Evolutionary conservation across 768 basidiomycete species (phyloP), one percentile per base, ranked within the genome.

Genomic region (Myochromella boudieri): DNA sequence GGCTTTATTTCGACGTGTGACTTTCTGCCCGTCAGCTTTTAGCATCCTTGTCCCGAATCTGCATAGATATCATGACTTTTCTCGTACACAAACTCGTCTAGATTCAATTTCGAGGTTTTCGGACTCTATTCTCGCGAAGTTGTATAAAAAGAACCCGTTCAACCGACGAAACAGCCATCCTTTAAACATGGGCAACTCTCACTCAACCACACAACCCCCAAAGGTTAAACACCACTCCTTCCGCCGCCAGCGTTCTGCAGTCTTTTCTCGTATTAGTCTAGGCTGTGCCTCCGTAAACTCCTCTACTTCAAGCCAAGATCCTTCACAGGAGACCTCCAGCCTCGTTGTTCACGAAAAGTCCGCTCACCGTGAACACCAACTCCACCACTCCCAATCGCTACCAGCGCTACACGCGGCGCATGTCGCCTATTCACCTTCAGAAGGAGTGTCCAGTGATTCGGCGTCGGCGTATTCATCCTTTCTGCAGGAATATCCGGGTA

Each of bases 391-490:
- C n/a, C n/a, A n/a, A n/a, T n/a, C n/a, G n/a, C 53, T 57, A 25
- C 57, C 52, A 22, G 59, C 63, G 27, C 49, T 24, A 47, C 51
- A 41, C 24, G 42, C 56, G 33, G 38, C 44, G 8, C 53, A 62
- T 34, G 58, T 63, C 39, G 53, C 65, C 44, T 60, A 65, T 57
- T 26, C 61, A 52, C 46, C 69, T 42, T 40, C 59, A 44, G 51
- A 49, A 47, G 49, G 59, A 33, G 47, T 64, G 34, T 62, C 69
- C 3, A 65, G 67, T 45, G 69, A 69, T 45, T 69, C 70, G 5
- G 62, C 67, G 20, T 53, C 56, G 25, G 75, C 78, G 15, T 82
- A 79, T 60, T 61, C 68, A 15, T 60, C 61, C 14, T 88, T 85
- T 64, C 66, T 80, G 29, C 58, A 53, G n/a, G 64, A 67, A 32